These are phyloP conservation scores for Ustilago trichophora DNA, from an alignment of 1,284 basidiomycete species.

Conservation along the genomic window DNA sequence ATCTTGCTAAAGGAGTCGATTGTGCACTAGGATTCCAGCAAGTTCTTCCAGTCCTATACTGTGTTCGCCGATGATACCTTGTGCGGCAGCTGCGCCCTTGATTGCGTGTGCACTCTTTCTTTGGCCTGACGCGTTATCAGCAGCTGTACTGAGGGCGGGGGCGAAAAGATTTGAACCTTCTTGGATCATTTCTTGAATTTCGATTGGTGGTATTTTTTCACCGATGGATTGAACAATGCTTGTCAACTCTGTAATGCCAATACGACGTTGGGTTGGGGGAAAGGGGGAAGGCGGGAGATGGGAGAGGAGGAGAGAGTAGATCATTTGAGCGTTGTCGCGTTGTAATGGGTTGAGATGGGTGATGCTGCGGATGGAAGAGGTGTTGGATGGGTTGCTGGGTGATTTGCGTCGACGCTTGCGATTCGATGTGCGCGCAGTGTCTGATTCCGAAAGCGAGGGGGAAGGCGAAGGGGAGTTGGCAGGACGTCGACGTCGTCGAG, in stretches of 20 bases:
- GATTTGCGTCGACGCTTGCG: constrained; percentile 10
- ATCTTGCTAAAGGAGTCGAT: constrained; percentile 19
- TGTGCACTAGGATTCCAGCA: constrained; percentile 35
- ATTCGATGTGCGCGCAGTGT: not conserved
- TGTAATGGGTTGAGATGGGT: constrained; percentile 35
- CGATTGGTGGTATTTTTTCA: constrained; percentile 39
- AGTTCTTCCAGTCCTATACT: constrained; percentile 45
- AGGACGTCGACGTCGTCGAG: constrained; percentile 3
- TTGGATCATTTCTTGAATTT: constrained; percentile 47
- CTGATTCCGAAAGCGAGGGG: not conserved
- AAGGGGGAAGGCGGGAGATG: constrained; percentile 19
- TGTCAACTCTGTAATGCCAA: constrained; percentile 13
- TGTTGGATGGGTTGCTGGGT: not conserved
- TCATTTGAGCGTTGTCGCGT: constrained; percentile 8
- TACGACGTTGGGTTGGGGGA: constrained; percentile 10
- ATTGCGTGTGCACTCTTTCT: constrained; percentile 21
- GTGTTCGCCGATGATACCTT: constrained; percentile 4
- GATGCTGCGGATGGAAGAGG: constrained; percentile 9
- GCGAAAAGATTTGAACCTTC: constrained; percentile 44
- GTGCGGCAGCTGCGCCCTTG: constrained; percentile 22
- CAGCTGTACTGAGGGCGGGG: constrained; percentile 10
- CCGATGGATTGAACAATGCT: constrained; percentile 12
- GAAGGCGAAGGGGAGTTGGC: constrained; percentile 3
- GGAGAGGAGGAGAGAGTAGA: constrained; percentile 25
- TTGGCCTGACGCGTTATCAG: not conserved